Percentiles rank a stretch among this genome's conserved stretches.
phyloP scores from a whole-genome alignment of 148 eudicot species.

The Rheum nobile region DNA sequence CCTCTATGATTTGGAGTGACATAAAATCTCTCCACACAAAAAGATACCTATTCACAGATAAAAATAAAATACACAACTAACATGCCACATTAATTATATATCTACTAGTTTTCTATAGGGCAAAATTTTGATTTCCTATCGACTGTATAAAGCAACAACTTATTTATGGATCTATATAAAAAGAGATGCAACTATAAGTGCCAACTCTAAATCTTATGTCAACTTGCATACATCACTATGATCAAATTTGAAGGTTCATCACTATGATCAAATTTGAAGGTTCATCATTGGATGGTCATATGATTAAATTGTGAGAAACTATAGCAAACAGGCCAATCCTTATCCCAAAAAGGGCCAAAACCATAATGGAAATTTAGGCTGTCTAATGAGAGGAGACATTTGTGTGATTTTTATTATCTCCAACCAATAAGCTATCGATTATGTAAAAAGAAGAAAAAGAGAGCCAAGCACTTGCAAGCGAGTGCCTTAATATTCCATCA shows the following conservation, averaged over 20 bases:
- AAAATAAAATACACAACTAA: background rate
- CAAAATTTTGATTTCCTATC: background rate
- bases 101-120: background rate
- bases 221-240: conserved; percentile 5
- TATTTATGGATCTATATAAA: background rate
- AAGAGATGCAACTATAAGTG: background rate
- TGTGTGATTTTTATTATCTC: background rate
- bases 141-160: background rate
- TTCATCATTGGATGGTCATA: conserved; percentile 1
- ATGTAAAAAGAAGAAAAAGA: background rate
- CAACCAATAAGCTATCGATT: background rate
- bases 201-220: background rate
- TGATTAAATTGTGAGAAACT: background rate
- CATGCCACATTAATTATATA: background rate
- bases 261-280: background rate
- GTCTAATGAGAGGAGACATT: conserved; percentile 6
- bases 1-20: background rate
- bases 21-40: background rate
- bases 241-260: background rate
- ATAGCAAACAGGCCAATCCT: background rate
- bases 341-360: background rate
- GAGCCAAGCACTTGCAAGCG: background rate
- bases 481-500: background rate
- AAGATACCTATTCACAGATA: background rate
- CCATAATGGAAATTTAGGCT: background rate